These are phyloP conservation scores for Rutstroemia sp. DNA, from an alignment of 2,329 filamentous ascomycete genomes.

Conservation along the genomic window DNA sequence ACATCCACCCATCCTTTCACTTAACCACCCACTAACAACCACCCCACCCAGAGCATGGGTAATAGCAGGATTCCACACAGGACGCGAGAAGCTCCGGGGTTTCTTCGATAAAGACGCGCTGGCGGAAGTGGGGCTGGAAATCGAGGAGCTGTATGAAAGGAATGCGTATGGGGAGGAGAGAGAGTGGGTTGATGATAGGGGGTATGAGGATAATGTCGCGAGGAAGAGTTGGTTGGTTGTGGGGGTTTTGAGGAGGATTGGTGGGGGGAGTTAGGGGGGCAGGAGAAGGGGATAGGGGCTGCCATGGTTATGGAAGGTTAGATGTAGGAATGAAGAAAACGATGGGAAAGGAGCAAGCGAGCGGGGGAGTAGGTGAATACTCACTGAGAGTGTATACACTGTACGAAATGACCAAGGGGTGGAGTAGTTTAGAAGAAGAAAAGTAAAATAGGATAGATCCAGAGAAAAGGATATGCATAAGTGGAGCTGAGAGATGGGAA, in stretches of 20 bases:
- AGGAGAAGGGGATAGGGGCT: too few species aligned
- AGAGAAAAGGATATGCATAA: too few species aligned
- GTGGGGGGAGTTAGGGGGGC: too few species aligned
- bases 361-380: too few species aligned
- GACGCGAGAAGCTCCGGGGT: conserved; percentile 53
- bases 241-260: conserved; percentile 37
- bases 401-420: too few species aligned
- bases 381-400: too few species aligned
- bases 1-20: not conserved
- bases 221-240: conserved; percentile 67
- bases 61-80: conserved; percentile 68
- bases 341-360: too few species aligned
- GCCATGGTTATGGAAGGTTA: too few species aligned
- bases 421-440: too few species aligned
- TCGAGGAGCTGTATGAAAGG: conserved; percentile 62
- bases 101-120: conserved; percentile 52
- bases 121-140: conserved; percentile 42
- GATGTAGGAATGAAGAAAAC: too few species aligned
- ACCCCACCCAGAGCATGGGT: conserved; percentile 41
- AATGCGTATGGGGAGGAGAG: conserved; percentile 57
- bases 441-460: too few species aligned
- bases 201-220: conserved; percentile 51
- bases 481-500: too few species aligned
- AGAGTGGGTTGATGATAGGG: conserved; percentile 53
- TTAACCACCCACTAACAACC: not conserved